phyloP scores from a whole-genome alignment of 2,329 filamentous ascomycete species.

The Cladobotryum protrusum region DNA sequence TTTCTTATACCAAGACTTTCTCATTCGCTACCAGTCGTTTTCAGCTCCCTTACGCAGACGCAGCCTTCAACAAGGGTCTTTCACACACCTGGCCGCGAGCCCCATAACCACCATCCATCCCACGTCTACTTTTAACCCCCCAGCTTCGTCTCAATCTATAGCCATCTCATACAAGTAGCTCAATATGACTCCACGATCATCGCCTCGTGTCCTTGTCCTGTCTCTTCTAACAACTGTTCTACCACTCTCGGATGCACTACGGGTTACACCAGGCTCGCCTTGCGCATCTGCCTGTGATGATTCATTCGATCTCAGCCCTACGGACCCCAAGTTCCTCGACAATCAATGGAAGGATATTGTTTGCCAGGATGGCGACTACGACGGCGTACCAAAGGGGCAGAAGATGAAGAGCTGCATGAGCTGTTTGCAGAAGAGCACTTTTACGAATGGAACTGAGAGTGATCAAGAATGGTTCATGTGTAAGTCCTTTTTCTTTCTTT shows the following conservation, averaged over 20 bases:
- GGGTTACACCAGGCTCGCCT: constrained; percentile 49
- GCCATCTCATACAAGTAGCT: too few relatives aligned
- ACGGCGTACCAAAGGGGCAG: constrained; percentile 30
- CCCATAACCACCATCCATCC: too few relatives aligned
- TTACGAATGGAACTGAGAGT: constrained; percentile 39
- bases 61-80: too few relatives aligned
- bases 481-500: constrained; percentile 28
- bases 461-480: constrained; percentile 53
- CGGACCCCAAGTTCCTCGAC: constrained; percentile 41
- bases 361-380: constrained; percentile 41
- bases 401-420: constrained; percentile 45
- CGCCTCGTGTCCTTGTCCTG: constrained; percentile 2
- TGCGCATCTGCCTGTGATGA: constrained; percentile 47
- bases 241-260: constrained; percentile 33
- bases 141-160: too few relatives aligned
- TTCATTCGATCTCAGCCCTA: constrained; percentile 32
- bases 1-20: too few relatives aligned
- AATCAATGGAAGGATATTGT: constrained; percentile 40
- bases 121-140: too few relatives aligned
- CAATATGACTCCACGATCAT: constrained; percentile 6
- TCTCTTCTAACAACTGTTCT: constrained; percentile 7
- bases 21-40: too few relatives aligned
- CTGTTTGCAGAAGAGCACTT: constrained; percentile 48
- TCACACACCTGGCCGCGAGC: too few relatives aligned
- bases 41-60: too few relatives aligned